Evolutionary conservation across 2,329 filamentous ascomycete species (phyloP).

Genomic region (Colletotrichum eleusines): DNA sequence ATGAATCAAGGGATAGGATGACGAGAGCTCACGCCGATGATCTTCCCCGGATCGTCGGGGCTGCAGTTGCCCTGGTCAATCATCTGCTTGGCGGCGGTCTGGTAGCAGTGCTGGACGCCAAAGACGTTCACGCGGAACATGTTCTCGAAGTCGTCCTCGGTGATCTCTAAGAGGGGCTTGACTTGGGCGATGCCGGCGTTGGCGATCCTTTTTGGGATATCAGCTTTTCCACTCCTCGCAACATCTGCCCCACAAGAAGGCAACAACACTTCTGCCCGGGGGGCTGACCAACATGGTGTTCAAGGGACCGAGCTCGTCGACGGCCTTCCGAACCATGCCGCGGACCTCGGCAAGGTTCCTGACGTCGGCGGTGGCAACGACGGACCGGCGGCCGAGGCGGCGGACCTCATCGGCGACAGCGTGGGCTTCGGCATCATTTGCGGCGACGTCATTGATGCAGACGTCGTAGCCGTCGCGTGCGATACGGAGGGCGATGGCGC

Average conservation of each 20-base stretch:
- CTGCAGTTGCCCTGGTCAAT: conserved; percentile 63
- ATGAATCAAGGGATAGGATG: no score
- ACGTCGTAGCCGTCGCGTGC: conserved; percentile 75
- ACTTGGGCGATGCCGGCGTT: conserved; percentile 74
- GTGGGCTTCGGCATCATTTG: conserved; percentile 65
- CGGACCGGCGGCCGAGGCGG: conserved; percentile 62
- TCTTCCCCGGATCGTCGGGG: conserved; percentile 50
- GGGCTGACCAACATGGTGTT: conserved; percentile 51
- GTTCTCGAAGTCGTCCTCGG: conserved; percentile 65
- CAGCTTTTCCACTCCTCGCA: conserved; percentile 52
- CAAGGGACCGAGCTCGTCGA: conserved; percentile 64
- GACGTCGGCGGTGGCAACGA: conserved; percentile 71
- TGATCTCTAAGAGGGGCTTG: conserved; percentile 66
- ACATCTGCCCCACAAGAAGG: no score
- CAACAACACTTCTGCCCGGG: accelerated
- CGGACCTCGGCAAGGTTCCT: conserved; percentile 65
- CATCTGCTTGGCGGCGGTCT: conserved; percentile 72
- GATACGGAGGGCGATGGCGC: conserved; percentile 72
- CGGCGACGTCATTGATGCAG: conserved; percentile 72
- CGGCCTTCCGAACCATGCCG: conserved; percentile 62
- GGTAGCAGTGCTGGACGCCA: conserved; percentile 75
- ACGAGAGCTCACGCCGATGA: conserved; percentile 58
- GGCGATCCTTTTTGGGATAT: conserved; percentile 57
- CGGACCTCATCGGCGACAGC: conserved; percentile 66
- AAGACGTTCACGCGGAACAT: conserved; percentile 76